Evolutionary conservation across 2,329 filamentous ascomycete species (phyloP), one percentile per base, ranked within the genome.

Genomic region (Hypoxylon sp.): DNA sequence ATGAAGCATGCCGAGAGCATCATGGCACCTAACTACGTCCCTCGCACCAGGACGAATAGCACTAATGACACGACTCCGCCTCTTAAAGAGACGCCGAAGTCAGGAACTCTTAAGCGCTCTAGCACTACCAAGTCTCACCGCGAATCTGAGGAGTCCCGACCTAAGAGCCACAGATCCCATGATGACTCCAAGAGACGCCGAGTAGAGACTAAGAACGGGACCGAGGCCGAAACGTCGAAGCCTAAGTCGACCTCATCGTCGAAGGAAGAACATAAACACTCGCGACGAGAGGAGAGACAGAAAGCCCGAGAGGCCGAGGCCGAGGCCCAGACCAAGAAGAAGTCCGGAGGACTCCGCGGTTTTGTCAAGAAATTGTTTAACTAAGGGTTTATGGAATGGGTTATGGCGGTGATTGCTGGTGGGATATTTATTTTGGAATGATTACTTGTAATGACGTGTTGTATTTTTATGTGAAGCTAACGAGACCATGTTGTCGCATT

Each of bases 361-460:
- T 71, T 76, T n/a, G 75, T 82, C 38, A 82, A 79, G 75, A 79
- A 76, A 65, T 32, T 82, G 9, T 81, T 82, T 60, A 73, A 69
- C n/a, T 79, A 68, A 36, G 23, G 28, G 21, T 38, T 19, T 4
- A n/a, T 21, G 3, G 32, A 38, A 28, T 34, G 28, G 36, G 2
- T 34, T 45, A 21, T 23, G 28, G 2, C 13, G 48, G 7, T 25
- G 52, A 41, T n/a, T 21, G 49, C 10, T 30, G 36, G 38, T 9
- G 9, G 38, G 38, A 43, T 43, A 21, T n/a, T 41, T 36, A 25
- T 14, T 19, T 51, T 43, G 52, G 32, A 46, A 64, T 34, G 60
- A 60, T 19, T 62, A 38, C 36, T 30, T 30, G 28, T 30, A 30
- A 7, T 30, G 63, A 63, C 38, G 21, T 58, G 43, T 28, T 38